Percentiles rank a stretch among this genome's conserved stretches.
Conservation (phyloP, 2,329 filamentous ascomycete species). For the Aspergillus transmontanensis region DNA sequence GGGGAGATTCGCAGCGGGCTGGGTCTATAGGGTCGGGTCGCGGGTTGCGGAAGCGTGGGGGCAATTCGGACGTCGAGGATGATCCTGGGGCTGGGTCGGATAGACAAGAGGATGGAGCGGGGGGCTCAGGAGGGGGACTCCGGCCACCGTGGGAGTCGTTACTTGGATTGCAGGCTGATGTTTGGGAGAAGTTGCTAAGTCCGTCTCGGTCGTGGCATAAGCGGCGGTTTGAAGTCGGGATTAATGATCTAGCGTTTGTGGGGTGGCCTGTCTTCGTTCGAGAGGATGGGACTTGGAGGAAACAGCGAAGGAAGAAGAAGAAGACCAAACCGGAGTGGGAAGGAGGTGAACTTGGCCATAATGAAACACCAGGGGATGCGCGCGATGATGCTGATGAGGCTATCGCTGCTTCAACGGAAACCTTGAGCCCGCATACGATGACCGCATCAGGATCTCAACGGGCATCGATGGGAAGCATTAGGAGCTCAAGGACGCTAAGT, state of each 20-base stretch:
- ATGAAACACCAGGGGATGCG: constrained; percentile 39
- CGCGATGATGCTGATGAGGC: constrained; percentile 35
- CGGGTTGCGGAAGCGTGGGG: constrained; percentile 31
- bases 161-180: constrained; percentile 72
- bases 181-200: constrained; percentile 77
- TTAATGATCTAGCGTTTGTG: constrained; percentile 78
- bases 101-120: constrained; percentile 27
- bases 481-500: constrained; percentile 23
- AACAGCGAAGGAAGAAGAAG: constrained; percentile 57
- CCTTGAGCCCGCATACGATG: constrained; percentile 24
- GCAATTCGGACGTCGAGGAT: constrained; percentile 37
- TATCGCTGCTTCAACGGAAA: constrained; percentile 32
- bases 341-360: constrained; percentile 37
- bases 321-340: constrained; percentile 36
- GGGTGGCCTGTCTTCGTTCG: constrained; percentile 83
- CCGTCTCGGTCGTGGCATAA: constrained; percentile 78
- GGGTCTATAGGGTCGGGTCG: constrained; percentile 39
- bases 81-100: constrained; percentile 33
- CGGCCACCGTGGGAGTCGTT: constrained; percentile 59
- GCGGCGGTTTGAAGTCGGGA: constrained; percentile 75
- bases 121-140: constrained; percentile 21
- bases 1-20: constrained; percentile 33
- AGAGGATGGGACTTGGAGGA: constrained; percentile 76
- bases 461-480: constrained; percentile 23
- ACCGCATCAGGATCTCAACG: constrained; percentile 28